Conservation (phyloP, 371 early-diverging fungal species). For the Mucor plumbeus region DNA sequence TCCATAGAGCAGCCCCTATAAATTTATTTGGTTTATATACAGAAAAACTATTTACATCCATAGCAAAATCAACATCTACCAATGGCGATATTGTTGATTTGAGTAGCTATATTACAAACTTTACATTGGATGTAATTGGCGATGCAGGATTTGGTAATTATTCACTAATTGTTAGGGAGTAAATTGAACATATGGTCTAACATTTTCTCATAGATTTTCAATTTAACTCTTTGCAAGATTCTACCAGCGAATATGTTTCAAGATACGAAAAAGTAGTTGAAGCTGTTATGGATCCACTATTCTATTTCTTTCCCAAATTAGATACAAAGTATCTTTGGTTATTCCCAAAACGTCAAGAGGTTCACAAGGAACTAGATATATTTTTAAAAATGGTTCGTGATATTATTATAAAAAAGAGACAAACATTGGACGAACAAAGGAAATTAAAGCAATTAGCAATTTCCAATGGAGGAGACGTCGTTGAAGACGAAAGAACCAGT, state of each 20-base stretch:
- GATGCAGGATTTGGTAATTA: slow-evolving; percentile 30
- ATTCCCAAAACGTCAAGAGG: slow-evolving; percentile 16
- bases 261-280: neutral
- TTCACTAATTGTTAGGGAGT: too few relatives aligned
- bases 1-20: slow-evolving; percentile 41
- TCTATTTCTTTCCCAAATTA: slow-evolving; percentile 51
- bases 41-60: slow-evolving; percentile 24
- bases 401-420: slow-evolving; percentile 44
- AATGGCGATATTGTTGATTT: neutral
- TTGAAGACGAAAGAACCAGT: neutral
- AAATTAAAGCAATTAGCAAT: neutral
- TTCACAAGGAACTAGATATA: slow-evolving; percentile 21
- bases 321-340: slow-evolving; percentile 32
- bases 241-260: slow-evolving; percentile 13
- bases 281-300: slow-evolving; percentile 20
- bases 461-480: neutral
- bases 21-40: slow-evolving; percentile 34
- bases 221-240: slow-evolving; percentile 39
- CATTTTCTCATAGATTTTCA: slow-evolving; percentile 28
- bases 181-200: too few relatives aligned
- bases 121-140: slow-evolving; percentile 40
- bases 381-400: slow-evolving; percentile 26
- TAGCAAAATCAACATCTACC: slow-evolving; percentile 2
- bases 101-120: slow-evolving; percentile 16
- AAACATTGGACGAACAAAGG: slow-evolving; percentile 22